These are phyloP conservation scores for Yamadazyma aaseri DNA, from an alignment of 1,139 yeast species.

Conservation along the genomic window DNA sequence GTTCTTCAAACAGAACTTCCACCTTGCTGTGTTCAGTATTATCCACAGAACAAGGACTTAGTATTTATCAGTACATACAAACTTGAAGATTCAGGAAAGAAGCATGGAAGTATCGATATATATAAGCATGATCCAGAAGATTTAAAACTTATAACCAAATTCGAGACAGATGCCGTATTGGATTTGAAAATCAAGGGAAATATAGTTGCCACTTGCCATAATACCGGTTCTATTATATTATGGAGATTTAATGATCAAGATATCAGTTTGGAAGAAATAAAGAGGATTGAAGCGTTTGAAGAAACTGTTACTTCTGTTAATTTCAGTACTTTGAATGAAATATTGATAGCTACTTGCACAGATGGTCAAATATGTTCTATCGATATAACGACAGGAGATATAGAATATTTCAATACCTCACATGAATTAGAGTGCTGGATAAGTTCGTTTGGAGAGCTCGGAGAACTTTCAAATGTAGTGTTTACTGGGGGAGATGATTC, in stretches of 20 bases:
- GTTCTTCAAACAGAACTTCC: conserved; percentile 55
- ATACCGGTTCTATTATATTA: conserved; percentile 68
- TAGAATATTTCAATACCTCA: conserved; percentile 19
- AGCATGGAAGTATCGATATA: conserved; percentile 76
- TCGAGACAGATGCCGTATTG: conserved; percentile 52
- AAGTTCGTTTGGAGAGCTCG: conserved; percentile 64
- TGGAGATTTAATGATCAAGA: conserved; percentile 48
- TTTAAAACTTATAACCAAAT: conserved; percentile 9
- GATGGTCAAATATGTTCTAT: conserved; percentile 49
- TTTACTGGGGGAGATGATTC: conserved; percentile 94
- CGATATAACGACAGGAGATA: conserved; percentile 20
- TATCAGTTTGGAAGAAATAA: conserved; percentile 10
- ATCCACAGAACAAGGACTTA: conserved; percentile 47
- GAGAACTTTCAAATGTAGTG: conserved; percentile 54
- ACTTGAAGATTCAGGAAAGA: conserved; percentile 53
- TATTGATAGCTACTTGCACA: conserved; percentile 54
- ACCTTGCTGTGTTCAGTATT: conserved; percentile 75
- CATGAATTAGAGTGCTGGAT: conserved; percentile 92
- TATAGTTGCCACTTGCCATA: conserved; percentile 65
- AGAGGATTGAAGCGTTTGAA: conserved; percentile 12
- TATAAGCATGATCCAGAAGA: conserved; percentile 30
- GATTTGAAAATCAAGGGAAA: conserved; percentile 65
- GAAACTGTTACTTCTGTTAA: conserved; percentile 59
- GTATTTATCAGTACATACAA: conserved; percentile 78
- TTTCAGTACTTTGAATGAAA: conserved; percentile 46